Evolutionary conservation across 75 land plant species (phyloP).

Genomic region (Isoetes taiwanensis): DNA sequence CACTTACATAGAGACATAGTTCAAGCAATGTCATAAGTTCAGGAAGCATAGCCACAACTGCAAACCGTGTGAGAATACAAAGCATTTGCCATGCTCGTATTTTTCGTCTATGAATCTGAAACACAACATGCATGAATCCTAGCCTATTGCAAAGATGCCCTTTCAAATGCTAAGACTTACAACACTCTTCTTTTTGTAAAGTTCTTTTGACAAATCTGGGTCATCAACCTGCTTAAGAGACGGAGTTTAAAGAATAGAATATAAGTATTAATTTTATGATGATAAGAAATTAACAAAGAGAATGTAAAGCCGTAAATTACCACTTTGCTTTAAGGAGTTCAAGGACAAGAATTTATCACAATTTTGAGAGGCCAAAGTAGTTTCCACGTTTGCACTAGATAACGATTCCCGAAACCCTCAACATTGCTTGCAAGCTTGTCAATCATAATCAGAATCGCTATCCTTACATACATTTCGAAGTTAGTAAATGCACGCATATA

Average conservation of each 20-base stretch:
- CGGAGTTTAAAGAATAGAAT: not conserved
- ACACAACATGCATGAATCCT: no score
- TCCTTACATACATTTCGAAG: conserved; percentile 82
- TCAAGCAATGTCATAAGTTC: conserved; percentile 49
- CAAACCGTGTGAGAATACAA: conserved; percentile 64
- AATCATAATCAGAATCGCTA: conserved; percentile 64
- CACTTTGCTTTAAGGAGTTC: conserved; percentile 62
- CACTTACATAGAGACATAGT: no score
- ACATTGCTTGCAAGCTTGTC: conserved; percentile 43
- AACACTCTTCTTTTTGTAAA: conserved; percentile 66
- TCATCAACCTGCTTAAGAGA: conserved; percentile 49
- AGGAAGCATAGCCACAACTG: conserved; percentile 35
- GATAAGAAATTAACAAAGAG: not conserved
- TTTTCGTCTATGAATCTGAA: conserved; percentile 83
- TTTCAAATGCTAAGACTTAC: no score
- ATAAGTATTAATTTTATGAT: not conserved
- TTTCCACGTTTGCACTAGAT: conserved; percentile 9
- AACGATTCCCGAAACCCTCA: conserved; percentile 11
- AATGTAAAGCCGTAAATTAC: no score
- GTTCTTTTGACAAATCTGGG: conserved; percentile 66
- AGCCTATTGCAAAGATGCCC: no score
- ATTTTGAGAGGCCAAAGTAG: conserved; percentile 25
- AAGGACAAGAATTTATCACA: conserved; percentile 54
- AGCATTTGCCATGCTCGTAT: conserved; percentile 94
- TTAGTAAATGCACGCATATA: conserved; percentile 43